Conservation (phyloP, 2,329 filamentous ascomycete genomes). For the Alternaria sp. region DNA sequence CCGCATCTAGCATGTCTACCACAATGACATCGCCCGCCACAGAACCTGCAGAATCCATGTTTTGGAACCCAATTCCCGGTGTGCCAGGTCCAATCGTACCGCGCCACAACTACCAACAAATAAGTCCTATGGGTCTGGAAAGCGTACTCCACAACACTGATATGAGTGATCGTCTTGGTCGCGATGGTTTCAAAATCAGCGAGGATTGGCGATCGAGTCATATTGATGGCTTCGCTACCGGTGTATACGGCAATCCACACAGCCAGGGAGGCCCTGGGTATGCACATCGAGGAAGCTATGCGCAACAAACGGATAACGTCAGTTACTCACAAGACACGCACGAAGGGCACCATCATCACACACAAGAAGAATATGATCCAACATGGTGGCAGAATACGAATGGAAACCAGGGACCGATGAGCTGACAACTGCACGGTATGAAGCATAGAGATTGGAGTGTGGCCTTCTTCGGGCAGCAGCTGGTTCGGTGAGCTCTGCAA, state of each 20-base stretch:
- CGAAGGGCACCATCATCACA: conserved; percentile 14
- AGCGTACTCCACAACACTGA: conserved; percentile 41
- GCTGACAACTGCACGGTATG: conserved; percentile 6
- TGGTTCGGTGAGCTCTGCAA: background rate
- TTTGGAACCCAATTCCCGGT: conserved; percentile 53
- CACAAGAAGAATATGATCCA: conserved; percentile 11
- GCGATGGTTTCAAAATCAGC: conserved; percentile 49
- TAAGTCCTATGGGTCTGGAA: conserved; percentile 49
- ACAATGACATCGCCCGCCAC: conserved; percentile 21
- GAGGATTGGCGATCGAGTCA: conserved; percentile 34
- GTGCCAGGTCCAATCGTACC: conserved; percentile 51
- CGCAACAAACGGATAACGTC: conserved; percentile 1
- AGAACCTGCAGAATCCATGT: conserved; percentile 34
- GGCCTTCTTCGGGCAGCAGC: background rate
- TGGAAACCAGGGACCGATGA: conserved; percentile 12
- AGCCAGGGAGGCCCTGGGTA: conserved; percentile 6
- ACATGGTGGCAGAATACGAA: conserved; percentile 21
- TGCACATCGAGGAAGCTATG: conserved; percentile 11
- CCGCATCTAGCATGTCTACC: conserved; percentile 22
- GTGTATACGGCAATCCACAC: conserved; percentile 13
- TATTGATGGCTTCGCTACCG: conserved; percentile 23
- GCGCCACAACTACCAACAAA: conserved; percentile 35
- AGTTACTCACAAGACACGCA: conserved; percentile 5
- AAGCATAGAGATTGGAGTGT: background rate
- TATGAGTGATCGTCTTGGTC: conserved; percentile 42